Conservation (phyloP, 2,329 filamentous ascomycete genomes). For the Claviceps africana region DNA sequence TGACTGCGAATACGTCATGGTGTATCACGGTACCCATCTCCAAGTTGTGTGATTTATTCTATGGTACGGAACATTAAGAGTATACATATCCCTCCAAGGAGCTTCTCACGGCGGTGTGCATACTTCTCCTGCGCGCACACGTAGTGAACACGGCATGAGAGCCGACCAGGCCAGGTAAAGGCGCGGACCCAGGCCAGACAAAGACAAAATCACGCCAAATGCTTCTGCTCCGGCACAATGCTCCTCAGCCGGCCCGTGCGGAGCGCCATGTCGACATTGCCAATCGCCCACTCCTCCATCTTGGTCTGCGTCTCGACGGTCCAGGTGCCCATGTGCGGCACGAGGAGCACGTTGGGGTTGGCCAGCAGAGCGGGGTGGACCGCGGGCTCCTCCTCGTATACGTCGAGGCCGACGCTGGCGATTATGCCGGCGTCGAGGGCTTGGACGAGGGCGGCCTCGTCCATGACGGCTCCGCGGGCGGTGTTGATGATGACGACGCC, state of each 20-base stretch:
- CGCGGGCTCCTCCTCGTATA: constrained; percentile 69
- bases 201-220: constrained; percentile 14
- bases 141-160: too few species aligned
- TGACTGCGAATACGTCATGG: not conserved
- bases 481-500: constrained; percentile 72
- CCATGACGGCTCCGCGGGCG: constrained; percentile 67
- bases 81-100: too few species aligned
- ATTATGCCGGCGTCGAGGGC: constrained; percentile 60
- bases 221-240: constrained; percentile 57
- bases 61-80: too few species aligned
- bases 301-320: constrained; percentile 50
- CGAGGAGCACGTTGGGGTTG: constrained; percentile 58
- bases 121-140: too few species aligned
- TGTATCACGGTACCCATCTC: too few species aligned
- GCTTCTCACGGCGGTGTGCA: too few species aligned
- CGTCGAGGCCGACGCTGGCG: constrained; percentile 59
- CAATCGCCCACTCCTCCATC: constrained; percentile 66
- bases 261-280: constrained; percentile 52
- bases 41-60: too few species aligned
- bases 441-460: constrained; percentile 64
- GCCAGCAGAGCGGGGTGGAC: constrained; percentile 57
- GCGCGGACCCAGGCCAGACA: too few species aligned
- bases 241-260: constrained; percentile 48
- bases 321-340: constrained; percentile 81
- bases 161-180: too few species aligned